These are phyloP conservation scores for Persicaria maculosa DNA, from an alignment of 148 eudicot species.

Conservation along the genomic window DNA sequence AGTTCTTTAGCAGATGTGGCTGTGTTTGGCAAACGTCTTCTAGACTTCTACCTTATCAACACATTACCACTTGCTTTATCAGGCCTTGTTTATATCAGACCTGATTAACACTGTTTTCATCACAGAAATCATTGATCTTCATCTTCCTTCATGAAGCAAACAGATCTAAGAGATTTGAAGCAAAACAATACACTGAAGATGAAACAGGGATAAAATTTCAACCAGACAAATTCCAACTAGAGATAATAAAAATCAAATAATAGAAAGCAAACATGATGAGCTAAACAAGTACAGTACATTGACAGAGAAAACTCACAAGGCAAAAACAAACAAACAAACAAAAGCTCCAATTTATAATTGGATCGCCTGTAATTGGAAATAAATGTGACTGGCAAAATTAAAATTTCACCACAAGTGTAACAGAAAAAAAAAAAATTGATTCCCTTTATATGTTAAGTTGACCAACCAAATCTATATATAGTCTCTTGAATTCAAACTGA, in stretches of 20 bases:
- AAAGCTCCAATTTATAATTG: not conserved
- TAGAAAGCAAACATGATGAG: not conserved
- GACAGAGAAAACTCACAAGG: not conserved
- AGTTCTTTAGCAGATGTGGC: not conserved
- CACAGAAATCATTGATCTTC: not conserved
- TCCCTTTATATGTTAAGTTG: not conserved
- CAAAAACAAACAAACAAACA: not conserved
- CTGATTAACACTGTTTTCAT: too few species aligned
- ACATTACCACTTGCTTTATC: too few species aligned
- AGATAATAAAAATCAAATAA: not conserved
- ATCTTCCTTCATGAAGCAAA: not conserved
- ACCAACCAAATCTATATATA: not conserved
- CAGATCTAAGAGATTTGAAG: not conserved
- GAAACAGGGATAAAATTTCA: not conserved
- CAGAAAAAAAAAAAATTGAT: not conserved
- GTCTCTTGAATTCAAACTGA: not conserved
- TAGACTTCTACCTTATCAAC: too few species aligned
- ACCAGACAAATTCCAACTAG: not conserved
- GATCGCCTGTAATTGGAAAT: not conserved
- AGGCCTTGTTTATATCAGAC: too few species aligned
- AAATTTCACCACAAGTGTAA: constrained; percentile 6
- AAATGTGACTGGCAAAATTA: not conserved
- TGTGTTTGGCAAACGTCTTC: too few species aligned
- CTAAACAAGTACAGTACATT: not conserved
- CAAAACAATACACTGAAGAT: too few species aligned